Percentiles rank a stretch among this genome's conserved stretches.
Evolutionary conservation across 2,329 filamentous ascomycete genomes (phyloP).

Genomic region (Colletotrichum spaethianum): DNA sequence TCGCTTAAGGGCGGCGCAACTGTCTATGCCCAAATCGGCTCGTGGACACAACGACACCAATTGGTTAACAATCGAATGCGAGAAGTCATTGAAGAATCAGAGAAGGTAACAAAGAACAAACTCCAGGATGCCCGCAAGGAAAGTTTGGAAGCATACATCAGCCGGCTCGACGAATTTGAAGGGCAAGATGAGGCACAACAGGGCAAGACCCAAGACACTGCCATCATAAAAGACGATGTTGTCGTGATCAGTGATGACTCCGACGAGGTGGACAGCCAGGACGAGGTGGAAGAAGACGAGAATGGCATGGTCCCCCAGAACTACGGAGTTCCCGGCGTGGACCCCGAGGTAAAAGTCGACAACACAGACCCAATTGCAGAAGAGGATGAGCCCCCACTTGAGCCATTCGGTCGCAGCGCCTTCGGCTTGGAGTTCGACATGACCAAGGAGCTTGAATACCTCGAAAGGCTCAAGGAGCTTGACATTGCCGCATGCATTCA

Average conservation of each 20-base stretch:
- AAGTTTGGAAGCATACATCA: neutral
- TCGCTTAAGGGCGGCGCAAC: neutral
- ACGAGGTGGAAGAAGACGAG: slow-evolving; percentile 3
- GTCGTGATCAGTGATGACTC: neutral
- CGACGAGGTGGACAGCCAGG: slow-evolving; percentile 9
- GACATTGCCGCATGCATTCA: neutral
- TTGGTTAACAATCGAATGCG: neutral
- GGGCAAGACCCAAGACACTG: neutral
- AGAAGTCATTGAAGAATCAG: neutral
- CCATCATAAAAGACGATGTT: neutral
- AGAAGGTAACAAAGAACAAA: neutral
- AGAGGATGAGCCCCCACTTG: neutral
- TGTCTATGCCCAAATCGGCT: slow-evolving; percentile 17
- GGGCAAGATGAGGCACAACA: neutral
- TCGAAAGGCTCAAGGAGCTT: slow-evolving; percentile 37
- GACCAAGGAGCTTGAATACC: slow-evolving; percentile 27
- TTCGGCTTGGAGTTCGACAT: slow-evolving; percentile 46
- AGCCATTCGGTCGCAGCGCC: slow-evolving; percentile 13
- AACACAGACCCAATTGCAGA: neutral
- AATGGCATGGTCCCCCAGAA: slow-evolving; percentile 18
- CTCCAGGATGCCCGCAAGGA: neutral
- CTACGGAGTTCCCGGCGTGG: too few relatives aligned
- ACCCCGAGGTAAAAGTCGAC: neutral
- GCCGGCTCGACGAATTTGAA: neutral
- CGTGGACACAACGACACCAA: slow-evolving; percentile 8